Evolutionary conservation across 2,329 filamentous ascomycete species (phyloP).

Genomic region (Lasiodiplodia citricola): DNA sequence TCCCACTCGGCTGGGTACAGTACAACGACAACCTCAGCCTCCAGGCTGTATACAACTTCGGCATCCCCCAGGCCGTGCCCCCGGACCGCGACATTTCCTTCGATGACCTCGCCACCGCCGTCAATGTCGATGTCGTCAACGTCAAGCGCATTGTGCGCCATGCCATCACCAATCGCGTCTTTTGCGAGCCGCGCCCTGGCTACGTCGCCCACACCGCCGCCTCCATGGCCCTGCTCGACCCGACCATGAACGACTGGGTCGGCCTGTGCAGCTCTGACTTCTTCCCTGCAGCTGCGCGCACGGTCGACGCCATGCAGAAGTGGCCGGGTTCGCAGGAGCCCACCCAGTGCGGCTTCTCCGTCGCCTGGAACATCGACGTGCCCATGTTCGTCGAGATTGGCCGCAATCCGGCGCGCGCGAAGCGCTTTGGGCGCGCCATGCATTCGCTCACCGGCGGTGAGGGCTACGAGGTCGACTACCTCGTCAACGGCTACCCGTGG

Average conservation of each 20-base stretch:
- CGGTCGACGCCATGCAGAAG: constrained; percentile 27
- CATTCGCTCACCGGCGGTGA: constrained; percentile 27
- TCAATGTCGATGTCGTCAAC: constrained; percentile 26
- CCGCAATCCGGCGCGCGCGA: constrained; percentile 26
- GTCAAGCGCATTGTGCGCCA: constrained; percentile 47
- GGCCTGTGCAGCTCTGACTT: constrained; percentile 28
- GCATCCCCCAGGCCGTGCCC: constrained; percentile 28
- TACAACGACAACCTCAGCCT: constrained; percentile 30
- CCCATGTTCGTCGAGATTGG: constrained; percentile 30
- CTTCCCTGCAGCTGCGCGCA: constrained; percentile 28
- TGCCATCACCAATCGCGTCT: constrained; percentile 48
- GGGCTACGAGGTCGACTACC: constrained; percentile 29
- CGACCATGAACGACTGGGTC: constrained; percentile 29
- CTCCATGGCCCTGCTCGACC: constrained; percentile 29
- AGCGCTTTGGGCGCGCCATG: constrained; percentile 30
- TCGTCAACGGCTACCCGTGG: constrained; percentile 29
- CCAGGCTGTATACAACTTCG: constrained; percentile 30
- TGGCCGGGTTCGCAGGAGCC: constrained; percentile 30
- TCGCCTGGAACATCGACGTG: constrained; percentile 27
- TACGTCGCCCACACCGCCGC: constrained; percentile 48
- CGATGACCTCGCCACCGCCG: constrained; percentile 22
- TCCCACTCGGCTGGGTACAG: constrained; percentile 10
- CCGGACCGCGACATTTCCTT: constrained; percentile 27
- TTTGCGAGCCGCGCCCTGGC: constrained; percentile 46
- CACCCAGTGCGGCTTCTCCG: constrained; percentile 22